A percentile compares a stretch with the other conserved stretches of the same genome.
Evolutionary conservation across 1,284 basidiomycete genomes (phyloP).

Genomic region (Cutaneotrichosporon cutaneum): DNA sequence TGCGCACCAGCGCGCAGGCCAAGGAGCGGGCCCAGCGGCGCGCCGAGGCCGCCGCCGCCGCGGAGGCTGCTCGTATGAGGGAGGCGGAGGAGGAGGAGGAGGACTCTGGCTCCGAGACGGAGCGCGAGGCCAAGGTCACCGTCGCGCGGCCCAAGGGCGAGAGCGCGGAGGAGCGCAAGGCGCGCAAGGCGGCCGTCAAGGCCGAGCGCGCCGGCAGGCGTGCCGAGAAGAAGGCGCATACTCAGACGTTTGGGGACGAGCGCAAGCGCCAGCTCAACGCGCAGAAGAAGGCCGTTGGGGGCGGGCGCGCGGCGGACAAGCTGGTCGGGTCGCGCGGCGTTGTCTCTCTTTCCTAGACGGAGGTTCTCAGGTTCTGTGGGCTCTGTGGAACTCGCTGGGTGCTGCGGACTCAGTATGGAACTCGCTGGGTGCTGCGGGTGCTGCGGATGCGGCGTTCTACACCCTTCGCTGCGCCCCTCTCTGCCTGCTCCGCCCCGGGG

Average conservation of each 20-base stretch:
- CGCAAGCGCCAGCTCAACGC: slow-evolving; percentile 66
- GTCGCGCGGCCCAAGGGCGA: slow-evolving; percentile 74
- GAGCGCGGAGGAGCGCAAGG: slow-evolving; percentile 78
- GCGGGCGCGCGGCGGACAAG: slow-evolving; percentile 51
- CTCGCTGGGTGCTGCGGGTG: too few species aligned
- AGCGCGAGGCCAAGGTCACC: slow-evolving; percentile 44
- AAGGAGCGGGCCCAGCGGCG: slow-evolving; percentile 31
- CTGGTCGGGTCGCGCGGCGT: slow-evolving; percentile 34
- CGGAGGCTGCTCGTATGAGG: slow-evolving; percentile 19
- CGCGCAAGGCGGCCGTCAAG: slow-evolving; percentile 85
- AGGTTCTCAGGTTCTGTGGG: not conserved
- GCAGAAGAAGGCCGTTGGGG: slow-evolving; percentile 48
- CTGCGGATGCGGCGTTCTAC: too few species aligned
- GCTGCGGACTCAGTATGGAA: not conserved
- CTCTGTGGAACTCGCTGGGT: not conserved
- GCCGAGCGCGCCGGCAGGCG: slow-evolving; percentile 71
- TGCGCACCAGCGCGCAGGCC: slow-evolving; percentile 57
- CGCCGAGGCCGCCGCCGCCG: slow-evolving; percentile 21
- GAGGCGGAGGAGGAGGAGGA: slow-evolving; percentile 49
- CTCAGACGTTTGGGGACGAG: slow-evolving; percentile 72
- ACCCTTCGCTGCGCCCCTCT: not conserved
- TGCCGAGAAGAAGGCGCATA: slow-evolving; percentile 74
- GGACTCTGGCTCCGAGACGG: slow-evolving; percentile 52
- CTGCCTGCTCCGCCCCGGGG: not conserved
- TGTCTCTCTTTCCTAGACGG: slow-evolving; percentile 36